Evolutionary conservation across 768 basidiomycete genomes (phyloP), one percentile per base, ranked within the genome.

Genomic region (Boletus reticulatus): DNA sequence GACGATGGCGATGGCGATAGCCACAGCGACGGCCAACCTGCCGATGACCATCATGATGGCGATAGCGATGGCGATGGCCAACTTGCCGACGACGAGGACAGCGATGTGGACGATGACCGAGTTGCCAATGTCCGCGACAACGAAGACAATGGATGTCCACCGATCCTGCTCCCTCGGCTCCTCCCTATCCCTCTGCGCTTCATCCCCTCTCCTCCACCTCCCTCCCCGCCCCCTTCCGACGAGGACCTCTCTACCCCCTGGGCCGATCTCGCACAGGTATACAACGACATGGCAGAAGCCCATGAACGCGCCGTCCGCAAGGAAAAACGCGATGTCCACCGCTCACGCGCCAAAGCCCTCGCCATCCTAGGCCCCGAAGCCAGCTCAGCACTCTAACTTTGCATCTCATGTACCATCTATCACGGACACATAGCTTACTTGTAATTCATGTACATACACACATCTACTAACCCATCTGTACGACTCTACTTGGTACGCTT

Each of bases 401-500:
- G 1, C 27, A 29, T 29, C 27, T 29, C 27, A 29, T 9, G 27
- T 27, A 27, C 27, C 27, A 27, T 42, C 10, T n/a, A 42, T 42
- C 17, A 39, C 17, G 17, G 39, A 41, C n/a, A 27, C 27, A 8
- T 29, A 9, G 27, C 27, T 29, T 29, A 29, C 27, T 29, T 29
- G 27, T n/a, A 16, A 27, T 27, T 27, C 24, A 43, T 27, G 43
- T 43, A 43, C 14, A 38, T 43, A 7, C 19, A 29, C 9, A n/a
- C 27, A 29, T 27, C 22, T 22, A 22, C 22, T 9, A 29, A 29
- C 27, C 27, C 9, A 29, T 29, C 27, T 29, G 27, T 29, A 29
- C 27, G 9, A 27, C 27, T 0, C 38, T 76, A 85, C 75, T 83
- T 84, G 58, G 73, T 80, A 58, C 84, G 76, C 71, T 79, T 79